Evolutionary conservation across 805 yeast genomes (phyloP).

Genomic region (Peterozyma xylosa): DNA sequence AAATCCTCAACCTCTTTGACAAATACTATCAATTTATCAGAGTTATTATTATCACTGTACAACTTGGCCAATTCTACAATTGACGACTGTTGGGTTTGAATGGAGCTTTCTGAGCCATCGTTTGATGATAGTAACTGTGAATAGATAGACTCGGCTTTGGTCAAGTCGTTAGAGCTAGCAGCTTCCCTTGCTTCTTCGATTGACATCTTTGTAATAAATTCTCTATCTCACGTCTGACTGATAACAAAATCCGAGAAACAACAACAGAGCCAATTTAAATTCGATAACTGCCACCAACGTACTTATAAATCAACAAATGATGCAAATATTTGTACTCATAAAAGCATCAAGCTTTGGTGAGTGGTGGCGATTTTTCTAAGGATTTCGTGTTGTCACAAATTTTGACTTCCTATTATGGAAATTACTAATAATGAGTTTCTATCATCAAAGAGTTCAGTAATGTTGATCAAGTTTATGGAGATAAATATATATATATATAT

Average conservation of each 20-base stretch:
- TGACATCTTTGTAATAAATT: slow-evolving; percentile 3
- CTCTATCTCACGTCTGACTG: background rate
- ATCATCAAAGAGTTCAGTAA: too few relatives aligned
- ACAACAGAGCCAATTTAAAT: too few relatives aligned
- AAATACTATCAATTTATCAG: slow-evolving; percentile 48
- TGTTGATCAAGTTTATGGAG: too few relatives aligned
- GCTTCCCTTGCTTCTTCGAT: slow-evolving; percentile 60
- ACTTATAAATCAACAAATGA: too few relatives aligned
- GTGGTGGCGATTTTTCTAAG: too few relatives aligned
- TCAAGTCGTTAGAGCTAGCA: slow-evolving; percentile 37
- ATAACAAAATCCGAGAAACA: background rate
- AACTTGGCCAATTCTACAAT: slow-evolving; percentile 70
- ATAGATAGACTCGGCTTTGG: slow-evolving; percentile 56
- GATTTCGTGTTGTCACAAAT: too few relatives aligned
- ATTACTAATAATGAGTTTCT: too few relatives aligned
- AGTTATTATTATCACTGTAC: slow-evolving; percentile 43
- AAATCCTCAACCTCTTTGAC: slow-evolving; percentile 61
- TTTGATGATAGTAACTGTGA: slow-evolving; percentile 32
- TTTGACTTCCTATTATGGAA: too few relatives aligned
- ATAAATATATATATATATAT: too few relatives aligned
- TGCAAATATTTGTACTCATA: too few relatives aligned
- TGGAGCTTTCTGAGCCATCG: slow-evolving; percentile 25
- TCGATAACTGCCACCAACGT: too few relatives aligned
- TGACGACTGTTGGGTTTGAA: slow-evolving; percentile 58
- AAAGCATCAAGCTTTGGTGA: too few relatives aligned